Evolutionary conservation across 495 filamentous ascomycete species (phyloP), one percentile per base, ranked within the genome.

Genomic region (Aspergillus mulundensis): DNA sequence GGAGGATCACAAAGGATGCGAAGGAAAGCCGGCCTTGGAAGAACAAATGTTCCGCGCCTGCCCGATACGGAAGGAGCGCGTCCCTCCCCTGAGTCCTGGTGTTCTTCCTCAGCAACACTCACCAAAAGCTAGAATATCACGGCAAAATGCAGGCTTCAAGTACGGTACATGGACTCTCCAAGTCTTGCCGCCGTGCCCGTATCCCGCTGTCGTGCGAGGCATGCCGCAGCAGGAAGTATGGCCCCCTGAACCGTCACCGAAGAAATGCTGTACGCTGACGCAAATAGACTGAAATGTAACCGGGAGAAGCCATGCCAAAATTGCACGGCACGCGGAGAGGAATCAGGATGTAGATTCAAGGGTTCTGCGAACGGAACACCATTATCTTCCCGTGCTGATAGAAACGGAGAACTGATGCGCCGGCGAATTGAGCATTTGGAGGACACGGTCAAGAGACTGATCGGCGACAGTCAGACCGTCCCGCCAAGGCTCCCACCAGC

Each of bases 131-230:
- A 2, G 12, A 36, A 36, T 10, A 2, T 36, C 8, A 4, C 25
- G 3, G 25, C 24, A 32, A 10, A 3, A 57, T 57, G 54, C 45
- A 43, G 16, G 1, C 46, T 41, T 42, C 39, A 16, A 43, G 20
- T 10, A 24, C 12, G 11, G 14, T 25, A 45, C 32, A 4, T 2
- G 43, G 21, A 18, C n/a, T 45, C 11, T 25, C 43, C 28, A 48
- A 40, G 38, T 44, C 34, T 7, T 7, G 23, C 7, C 44, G 51
- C 12, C 51, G 57, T 7, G 32, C 34, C 7, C 57, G 57, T 0
- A 44, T 60, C 28, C 57, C 57, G 6, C 32, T 60, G n/a, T 60
- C 57, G 6, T 60, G 57, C 42, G 57, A 60, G 15, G 39, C 52
- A 6, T 60, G 57, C 15, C 57, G 57, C 15, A 18, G 28, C 11